Base-by-base conservation (phyloP, 1,284 basidiomycete genomes). In the Tilletia setariae region DNA sequence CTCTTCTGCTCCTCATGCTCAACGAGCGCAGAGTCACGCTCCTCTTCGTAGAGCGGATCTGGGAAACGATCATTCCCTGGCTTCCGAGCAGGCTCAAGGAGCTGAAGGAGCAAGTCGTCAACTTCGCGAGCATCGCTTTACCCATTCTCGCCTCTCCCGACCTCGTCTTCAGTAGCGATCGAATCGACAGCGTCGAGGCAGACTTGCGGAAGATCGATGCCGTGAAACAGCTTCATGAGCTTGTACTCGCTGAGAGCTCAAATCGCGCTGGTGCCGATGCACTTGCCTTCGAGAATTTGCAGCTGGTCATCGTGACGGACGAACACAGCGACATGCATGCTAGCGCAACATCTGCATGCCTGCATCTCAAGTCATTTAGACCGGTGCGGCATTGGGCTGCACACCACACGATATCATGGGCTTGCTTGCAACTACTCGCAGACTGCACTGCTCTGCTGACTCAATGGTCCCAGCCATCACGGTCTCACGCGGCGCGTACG, bases 41-140 rank as follows among this genome's bases (percentile, higher is more conserved):
- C 28, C 35, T 30, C 16, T 72, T 77, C 64, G 65, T 70, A 3
- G 56, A 70, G 11, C 28, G 61, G 0, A 7, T 67, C 9, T 74
- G 70, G 19, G 32, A 28, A 0, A 35, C 65, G 21, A 30, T 79
- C 0, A 30, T 74, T 0, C 7, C 30, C 1, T 69, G 76, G 1
- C 76, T 74, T 71, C 64, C 65, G 21, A 66, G 76, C 65, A 74
- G 76, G 62, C 71, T 68, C 53, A 64, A 59, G 11, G 59, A 70
- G 7, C 67, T 79, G 65, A 79, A 79, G 63, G 70, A 73, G 25
- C 78, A 76, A 21, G 44, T 65, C n/a, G 16, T 65, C 43, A 23
- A 16, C 30, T 42, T 46, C 49, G 40, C 44, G 23, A 25, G 28
- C 2, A 23, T 65, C 13, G 8, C 44, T 8, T 25, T 65, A 19